A percentile compares a stretch with the other conserved stretches of the same genome.
Conservation (phyloP, 495 filamentous ascomycete species). For the Neurospora tetrasperma region DNA sequence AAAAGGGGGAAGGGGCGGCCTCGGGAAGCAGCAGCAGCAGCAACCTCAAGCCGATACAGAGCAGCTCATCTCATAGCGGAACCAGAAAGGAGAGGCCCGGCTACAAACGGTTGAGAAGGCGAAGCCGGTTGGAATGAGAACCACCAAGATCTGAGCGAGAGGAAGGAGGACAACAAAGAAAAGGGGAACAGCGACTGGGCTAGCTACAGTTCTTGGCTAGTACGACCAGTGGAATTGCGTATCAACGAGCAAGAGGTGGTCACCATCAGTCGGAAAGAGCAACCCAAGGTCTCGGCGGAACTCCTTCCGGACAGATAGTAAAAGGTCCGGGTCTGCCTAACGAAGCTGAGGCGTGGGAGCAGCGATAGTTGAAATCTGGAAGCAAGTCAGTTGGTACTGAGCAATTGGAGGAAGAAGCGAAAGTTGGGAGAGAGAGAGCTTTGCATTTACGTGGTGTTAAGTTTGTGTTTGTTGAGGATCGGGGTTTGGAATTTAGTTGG, state of each 20-base stretch:
- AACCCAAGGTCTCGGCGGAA: not conserved
- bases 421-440: not conserved
- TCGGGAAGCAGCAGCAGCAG: not conserved
- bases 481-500: conserved; percentile 4
- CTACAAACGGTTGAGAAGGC: not conserved
- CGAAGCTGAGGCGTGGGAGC: not conserved
- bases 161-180: not conserved
- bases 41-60: not conserved
- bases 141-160: not conserved
- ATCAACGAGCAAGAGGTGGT: not conserved
- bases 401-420: not conserved
- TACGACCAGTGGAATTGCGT: not conserved
- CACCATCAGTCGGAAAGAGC: not conserved
- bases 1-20: not conserved
- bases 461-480: conserved; percentile 1
- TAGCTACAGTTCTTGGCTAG: not conserved
- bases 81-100: not conserved
- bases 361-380: not conserved
- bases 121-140: not conserved
- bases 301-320: not conserved
- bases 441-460: conserved; percentile 21
- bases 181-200: not conserved
- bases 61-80: not conserved
- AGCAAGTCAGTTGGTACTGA: not conserved
- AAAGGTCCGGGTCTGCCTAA: no score